These are phyloP conservation scores for Datura wrightii DNA, from an alignment of 257 asterid species.

Conservation along the genomic window DNA sequence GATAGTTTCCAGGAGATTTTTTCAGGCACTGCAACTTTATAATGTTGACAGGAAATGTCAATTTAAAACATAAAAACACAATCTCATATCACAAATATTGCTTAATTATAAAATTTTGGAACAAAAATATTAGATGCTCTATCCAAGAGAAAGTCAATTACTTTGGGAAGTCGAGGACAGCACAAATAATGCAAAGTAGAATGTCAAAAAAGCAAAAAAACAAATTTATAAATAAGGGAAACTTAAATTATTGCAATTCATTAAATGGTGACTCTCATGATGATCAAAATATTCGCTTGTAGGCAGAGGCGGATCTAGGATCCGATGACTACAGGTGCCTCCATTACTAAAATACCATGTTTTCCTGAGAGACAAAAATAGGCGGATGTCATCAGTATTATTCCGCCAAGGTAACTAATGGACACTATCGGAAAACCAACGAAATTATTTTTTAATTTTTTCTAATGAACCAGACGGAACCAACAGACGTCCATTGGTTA, in stretches of 20 bases:
- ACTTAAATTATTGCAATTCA: neutral
- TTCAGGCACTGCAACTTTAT: conserved; percentile 77
- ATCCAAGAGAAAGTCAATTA: conserved; percentile 19
- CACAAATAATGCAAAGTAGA: conserved; percentile 2
- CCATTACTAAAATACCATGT: too few species aligned
- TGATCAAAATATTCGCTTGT: neutral
- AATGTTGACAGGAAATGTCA: conserved; percentile 37
- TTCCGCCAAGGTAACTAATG: too few species aligned
- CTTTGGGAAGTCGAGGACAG: conserved; percentile 14
- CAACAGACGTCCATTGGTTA: too few species aligned
- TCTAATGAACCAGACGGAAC: too few species aligned
- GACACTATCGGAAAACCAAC: too few species aligned
- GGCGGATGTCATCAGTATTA: too few species aligned
- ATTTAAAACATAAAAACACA: conserved; percentile 25
- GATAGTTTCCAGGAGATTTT: conserved; percentile 76
- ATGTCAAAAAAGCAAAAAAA: neutral
- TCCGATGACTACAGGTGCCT: too few species aligned
- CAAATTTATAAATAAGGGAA: neutral
- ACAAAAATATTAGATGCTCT: neutral
- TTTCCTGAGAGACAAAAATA: too few species aligned
- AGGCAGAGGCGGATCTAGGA: too few species aligned
- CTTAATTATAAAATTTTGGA: neutral
- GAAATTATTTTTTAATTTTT: too few species aligned
- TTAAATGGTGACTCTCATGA: neutral
- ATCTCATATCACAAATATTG: neutral